Evolutionary conservation across 768 basidiomycete genomes (phyloP).

Genomic region (Boletus subcaerulescens): DNA sequence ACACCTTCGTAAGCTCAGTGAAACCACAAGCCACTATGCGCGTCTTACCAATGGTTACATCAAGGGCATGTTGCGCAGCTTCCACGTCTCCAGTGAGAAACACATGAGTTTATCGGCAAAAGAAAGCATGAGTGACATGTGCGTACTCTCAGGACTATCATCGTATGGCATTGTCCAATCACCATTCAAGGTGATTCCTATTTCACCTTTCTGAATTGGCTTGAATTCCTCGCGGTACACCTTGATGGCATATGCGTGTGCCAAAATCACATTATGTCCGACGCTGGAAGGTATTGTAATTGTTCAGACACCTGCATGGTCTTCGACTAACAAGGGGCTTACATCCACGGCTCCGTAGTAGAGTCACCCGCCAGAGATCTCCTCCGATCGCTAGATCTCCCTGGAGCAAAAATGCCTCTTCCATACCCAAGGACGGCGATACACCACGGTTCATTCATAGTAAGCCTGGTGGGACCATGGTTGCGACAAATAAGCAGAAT

Average conservation of each 20-base stretch:
- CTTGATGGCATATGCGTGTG: slow-evolving; percentile 67
- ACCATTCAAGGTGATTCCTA: slow-evolving; percentile 79
- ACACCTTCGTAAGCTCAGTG: slow-evolving; percentile 16
- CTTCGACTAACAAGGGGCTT: slow-evolving; percentile 17
- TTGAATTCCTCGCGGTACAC: slow-evolving; percentile 68
- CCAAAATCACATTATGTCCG: slow-evolving; percentile 62
- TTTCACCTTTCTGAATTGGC: slow-evolving; percentile 55
- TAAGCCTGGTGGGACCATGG: slow-evolving; percentile 45
- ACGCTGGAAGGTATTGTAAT: slow-evolving; percentile 39
- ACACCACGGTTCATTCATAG: slow-evolving; percentile 77
- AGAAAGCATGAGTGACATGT: not conserved
- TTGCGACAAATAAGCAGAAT: slow-evolving; percentile 21
- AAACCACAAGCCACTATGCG: slow-evolving; percentile 27
- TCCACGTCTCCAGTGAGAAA: slow-evolving; percentile 46
- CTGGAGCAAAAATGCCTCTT: slow-evolving; percentile 68
- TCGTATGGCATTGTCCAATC: slow-evolving; percentile 60
- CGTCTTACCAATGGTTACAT: slow-evolving; percentile 44
- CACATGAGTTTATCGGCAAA: not conserved
- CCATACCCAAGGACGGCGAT: slow-evolving; percentile 69
- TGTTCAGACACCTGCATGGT: not conserved
- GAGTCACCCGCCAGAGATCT: slow-evolving; percentile 61
- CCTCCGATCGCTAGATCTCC: slow-evolving; percentile 60
- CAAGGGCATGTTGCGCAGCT: slow-evolving; percentile 69
- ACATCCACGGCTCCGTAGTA: slow-evolving; percentile 70
- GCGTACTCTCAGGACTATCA: slow-evolving; percentile 59